Conservation (phyloP, 371 early-diverging fungal genomes). For the Syncephalastrum monosporum region DNA sequence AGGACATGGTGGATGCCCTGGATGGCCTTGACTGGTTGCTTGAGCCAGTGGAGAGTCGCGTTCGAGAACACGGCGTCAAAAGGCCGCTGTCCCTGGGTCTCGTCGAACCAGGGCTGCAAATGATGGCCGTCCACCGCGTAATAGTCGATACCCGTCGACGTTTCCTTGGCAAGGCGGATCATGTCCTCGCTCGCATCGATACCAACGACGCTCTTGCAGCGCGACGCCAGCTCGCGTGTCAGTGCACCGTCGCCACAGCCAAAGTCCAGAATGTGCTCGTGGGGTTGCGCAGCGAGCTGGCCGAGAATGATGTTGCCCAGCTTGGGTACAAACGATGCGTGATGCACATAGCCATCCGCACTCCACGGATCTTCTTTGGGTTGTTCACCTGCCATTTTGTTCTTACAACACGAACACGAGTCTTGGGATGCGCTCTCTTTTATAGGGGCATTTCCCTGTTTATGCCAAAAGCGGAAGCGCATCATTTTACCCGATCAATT, state of each 20-base stretch:
- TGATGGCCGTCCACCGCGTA: conserved; percentile 59
- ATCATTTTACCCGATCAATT: no score
- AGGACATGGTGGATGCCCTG: conserved; percentile 54
- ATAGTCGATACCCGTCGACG: conserved; percentile 24
- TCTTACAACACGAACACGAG: no score
- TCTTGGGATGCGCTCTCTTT: no score
- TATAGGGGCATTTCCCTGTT: no score
- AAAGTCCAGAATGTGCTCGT: conserved; percentile 64
- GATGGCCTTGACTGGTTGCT: conserved; percentile 61
- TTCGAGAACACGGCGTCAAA: conserved; percentile 68
- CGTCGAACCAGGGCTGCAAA: conserved; percentile 41
- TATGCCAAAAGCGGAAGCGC: no score
- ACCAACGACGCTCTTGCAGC: conserved; percentile 55
- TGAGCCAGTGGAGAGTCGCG: conserved; percentile 77
- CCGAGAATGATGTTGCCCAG: conserved; percentile 49
- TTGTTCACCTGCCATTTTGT: no score
- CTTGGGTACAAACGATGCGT: conserved; percentile 64
- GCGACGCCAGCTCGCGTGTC: conserved; percentile 48
- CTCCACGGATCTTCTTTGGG: conserved; percentile 35
- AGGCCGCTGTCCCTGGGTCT: conserved; percentile 16
- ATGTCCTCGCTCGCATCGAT: conserved; percentile 62
- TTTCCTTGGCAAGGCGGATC: conserved; percentile 50
- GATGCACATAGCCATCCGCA: conserved; percentile 42
- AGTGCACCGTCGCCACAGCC: conserved; percentile 75
- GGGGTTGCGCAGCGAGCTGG: conserved; percentile 45